Evolutionary conservation across 495 filamentous ascomycete genomes (phyloP), one percentile per base, ranked within the genome.

Genomic region (Jackrogersella minutella): DNA sequence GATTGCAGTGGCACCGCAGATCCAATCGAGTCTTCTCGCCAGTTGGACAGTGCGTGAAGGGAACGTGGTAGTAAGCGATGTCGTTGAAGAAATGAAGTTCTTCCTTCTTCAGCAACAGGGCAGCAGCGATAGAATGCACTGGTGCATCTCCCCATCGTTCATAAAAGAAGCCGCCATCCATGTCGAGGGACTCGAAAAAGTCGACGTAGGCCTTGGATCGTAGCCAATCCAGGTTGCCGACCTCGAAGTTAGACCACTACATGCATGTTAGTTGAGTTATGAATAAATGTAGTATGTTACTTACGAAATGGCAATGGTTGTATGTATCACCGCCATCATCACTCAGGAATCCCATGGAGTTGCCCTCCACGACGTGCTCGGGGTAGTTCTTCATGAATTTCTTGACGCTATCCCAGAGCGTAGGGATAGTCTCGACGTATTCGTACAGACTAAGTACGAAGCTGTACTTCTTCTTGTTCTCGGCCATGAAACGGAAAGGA

Each of bases 51-150:
- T 99, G 95, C 19, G 94, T 98, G 74, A 99, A 99, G 5, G 95
- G 95, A n/a, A 97, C 91, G 73, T 99, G 95, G 78, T 93, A 98
- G 78, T 99, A 99, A 58, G 91, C 95, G 68, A 99, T 98, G 71
- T 99, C 95, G 73, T 99, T 91, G 83, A 97, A 99, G 82, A 99
- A 99, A 71, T 98, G 94, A 65, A 99, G 88, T 73, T 99, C 85
- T 57, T 96, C 90, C 80, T 97, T 97, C 72, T 88, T 86, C 63
- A 99, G 81, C 75, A 97, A 84, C 2, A 97, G 76, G 11, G 84
- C 87, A 3, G 95, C 95, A 1, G 91, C 95, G 69, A 99, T 97
- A n/a, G 93, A 96, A 79, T 96, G 92, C 28, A 96, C 90, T 0
- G 92, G 92, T 3, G 92, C 92, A 78, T 96, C 92, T 28, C 92